phyloP scores from a whole-genome alignment of 2,329 filamentous ascomycete species.

The Knufia fluminis region DNA sequence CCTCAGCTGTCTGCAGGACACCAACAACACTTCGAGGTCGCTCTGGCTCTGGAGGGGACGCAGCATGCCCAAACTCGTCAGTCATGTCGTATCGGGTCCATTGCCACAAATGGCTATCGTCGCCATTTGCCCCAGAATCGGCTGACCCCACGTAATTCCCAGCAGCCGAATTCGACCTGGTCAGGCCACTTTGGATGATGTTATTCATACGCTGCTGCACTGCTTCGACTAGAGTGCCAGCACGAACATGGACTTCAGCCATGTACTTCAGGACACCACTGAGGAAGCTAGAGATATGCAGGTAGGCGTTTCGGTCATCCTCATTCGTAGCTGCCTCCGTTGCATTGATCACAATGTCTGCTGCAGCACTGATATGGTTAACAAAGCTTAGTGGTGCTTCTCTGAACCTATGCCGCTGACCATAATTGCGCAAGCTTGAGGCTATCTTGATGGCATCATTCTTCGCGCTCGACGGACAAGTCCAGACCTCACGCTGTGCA shows the following conservation, averaged over 20 bases:
- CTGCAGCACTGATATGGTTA: conserved; percentile 8
- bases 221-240: conserved; percentile 5
- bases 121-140: background rate
- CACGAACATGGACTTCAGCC: conserved; percentile 8
- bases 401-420: conserved; percentile 6
- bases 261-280: conserved; percentile 8
- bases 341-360: conserved; percentile 7
- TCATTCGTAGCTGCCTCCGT: conserved; percentile 3
- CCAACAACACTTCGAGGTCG: conserved; percentile 4
- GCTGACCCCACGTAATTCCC: background rate
- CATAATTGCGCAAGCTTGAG: conserved; percentile 9
- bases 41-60: background rate
- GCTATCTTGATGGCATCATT: conserved; percentile 9
- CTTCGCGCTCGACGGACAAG: conserved; percentile 4
- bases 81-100: conserved; percentile 6
- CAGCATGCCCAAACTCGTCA: conserved; percentile 5
- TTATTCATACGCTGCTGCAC: conserved; percentile 9
- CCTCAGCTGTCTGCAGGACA: background rate
- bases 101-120: conserved; percentile 7
- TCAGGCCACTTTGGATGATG: conserved; percentile 1
- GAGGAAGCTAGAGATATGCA: conserved; percentile 8
- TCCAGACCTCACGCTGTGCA: conserved; percentile 5
- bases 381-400: conserved; percentile 8
- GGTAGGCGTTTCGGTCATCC: conserved; percentile 8
- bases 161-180: background rate